Percentiles rank a stretch among this genome's conserved stretches.
Evolutionary conservation across 225 moss, liverwort and hornwort species (phyloP).

Genomic region (Neckera pumila): DNA sequence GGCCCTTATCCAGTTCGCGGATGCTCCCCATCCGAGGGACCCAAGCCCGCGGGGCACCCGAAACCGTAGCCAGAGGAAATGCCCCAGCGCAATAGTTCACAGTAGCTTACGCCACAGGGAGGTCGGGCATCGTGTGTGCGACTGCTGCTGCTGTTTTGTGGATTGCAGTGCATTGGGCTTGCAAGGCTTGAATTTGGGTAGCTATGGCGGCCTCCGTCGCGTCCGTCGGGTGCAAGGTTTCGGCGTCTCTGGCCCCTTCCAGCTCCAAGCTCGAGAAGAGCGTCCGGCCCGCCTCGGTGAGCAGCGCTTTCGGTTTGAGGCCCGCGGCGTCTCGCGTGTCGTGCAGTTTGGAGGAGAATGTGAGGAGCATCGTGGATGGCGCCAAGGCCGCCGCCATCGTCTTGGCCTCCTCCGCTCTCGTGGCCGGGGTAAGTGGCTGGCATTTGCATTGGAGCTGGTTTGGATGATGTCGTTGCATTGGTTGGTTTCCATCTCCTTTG

Average conservation of each 20-base stretch:
- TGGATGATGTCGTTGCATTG: background rate
- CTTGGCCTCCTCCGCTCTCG: conserved; percentile 61
- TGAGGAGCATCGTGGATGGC: conserved; percentile 52
- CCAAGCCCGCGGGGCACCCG: background rate
- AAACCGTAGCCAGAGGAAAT: conserved; percentile 12
- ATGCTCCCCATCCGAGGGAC: background rate
- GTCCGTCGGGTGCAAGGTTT: conserved; percentile 58
- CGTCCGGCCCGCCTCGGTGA: conserved; percentile 16
- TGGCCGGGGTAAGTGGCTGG: conserved; percentile 38
- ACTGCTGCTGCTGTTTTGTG: background rate
- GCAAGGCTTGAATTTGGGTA: background rate
- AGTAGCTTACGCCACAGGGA: too few relatives aligned
- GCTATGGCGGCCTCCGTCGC: conserved; percentile 73
- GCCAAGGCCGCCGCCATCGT: conserved; percentile 73
- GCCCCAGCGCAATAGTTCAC: background rate
- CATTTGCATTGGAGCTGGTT: background rate
- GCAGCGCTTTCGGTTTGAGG: conserved; percentile 44
- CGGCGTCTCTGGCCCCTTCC: conserved; percentile 16
- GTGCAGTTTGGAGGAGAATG: conserved; percentile 62
- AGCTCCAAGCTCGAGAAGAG: conserved; percentile 17
- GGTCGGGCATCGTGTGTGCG: background rate
- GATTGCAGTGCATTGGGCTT: background rate
- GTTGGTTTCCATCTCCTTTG: background rate
- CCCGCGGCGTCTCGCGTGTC: conserved; percentile 38
- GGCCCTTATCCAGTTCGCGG: background rate